These are phyloP conservation scores for Monosporascus sp. DNA, from an alignment of 2,329 filamentous ascomycete genomes.

Conservation along the genomic window DNA sequence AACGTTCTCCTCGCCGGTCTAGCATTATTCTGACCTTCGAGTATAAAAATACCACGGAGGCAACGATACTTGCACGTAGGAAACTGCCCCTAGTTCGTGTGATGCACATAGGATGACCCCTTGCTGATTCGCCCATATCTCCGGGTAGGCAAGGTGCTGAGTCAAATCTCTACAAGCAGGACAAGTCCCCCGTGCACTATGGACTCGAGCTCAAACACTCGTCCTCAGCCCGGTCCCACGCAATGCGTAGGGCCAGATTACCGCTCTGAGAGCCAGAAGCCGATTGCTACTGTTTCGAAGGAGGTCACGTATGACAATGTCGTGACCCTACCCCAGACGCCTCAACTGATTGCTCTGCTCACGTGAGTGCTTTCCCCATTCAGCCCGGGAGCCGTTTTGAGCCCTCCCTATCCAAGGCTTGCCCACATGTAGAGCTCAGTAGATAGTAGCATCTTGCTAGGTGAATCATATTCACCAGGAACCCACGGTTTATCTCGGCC, in stretches of 20 bases:
- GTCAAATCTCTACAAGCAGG: background rate
- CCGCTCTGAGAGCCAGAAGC: constrained; percentile 69
- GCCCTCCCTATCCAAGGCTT: background rate
- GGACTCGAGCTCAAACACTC: constrained; percentile 24
- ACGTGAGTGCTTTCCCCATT: constrained; percentile 63
- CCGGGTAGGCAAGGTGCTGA: no score
- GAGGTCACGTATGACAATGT: constrained; percentile 80
- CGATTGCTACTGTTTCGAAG: constrained; percentile 82
- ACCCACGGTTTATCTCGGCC: no score
- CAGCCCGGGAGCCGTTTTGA: background rate
- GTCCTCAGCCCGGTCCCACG: constrained; percentile 36
- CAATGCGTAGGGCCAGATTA: constrained; percentile 78
- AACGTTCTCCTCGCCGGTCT: no score
- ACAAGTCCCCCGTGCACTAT: constrained; percentile 30
- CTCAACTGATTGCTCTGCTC: constrained; percentile 92
- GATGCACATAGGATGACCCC: no score
- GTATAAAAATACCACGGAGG: no score
- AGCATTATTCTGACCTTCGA: no score
- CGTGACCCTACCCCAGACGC: constrained; percentile 83
- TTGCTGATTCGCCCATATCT: no score
- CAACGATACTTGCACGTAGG: no score
- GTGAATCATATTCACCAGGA: no score
- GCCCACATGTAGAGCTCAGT: no score
- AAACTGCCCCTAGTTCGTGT: no score
- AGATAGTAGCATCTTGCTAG: no score